Evolutionary conservation across 352 stramenopile genomes (phyloP).

Genomic region (Phytopythium helicoides): DNA sequence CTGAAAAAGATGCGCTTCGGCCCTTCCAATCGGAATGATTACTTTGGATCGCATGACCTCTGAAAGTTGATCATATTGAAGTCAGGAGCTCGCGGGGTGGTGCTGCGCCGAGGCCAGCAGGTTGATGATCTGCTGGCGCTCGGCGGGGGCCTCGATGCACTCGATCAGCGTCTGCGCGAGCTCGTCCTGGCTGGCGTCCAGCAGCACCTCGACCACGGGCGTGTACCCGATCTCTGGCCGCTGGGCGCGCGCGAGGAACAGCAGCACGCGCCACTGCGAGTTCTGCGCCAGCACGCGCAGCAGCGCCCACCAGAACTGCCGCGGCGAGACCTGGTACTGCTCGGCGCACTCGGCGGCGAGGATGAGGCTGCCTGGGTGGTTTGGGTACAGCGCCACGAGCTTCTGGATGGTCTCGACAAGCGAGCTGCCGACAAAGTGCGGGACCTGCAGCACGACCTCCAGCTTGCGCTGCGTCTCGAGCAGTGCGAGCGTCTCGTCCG

Average conservation of each 20-base stretch:
- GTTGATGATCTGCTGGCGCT: slow-evolving; percentile 31
- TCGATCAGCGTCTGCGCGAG: slow-evolving; percentile 32
- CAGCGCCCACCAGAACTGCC: slow-evolving; percentile 56
- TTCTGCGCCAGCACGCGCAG: slow-evolving; percentile 38
- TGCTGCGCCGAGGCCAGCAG: slow-evolving; percentile 18
- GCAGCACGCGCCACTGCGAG: slow-evolving; percentile 46
- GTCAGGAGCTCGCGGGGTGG: background rate
- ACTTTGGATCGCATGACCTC: background rate
- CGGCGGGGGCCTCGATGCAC: slow-evolving; percentile 21
- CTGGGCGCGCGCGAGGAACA: slow-evolving; percentile 27
- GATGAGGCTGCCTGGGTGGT: slow-evolving; percentile 29
- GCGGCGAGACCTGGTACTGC: slow-evolving; percentile 39
- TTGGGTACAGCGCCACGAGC: slow-evolving; percentile 46
- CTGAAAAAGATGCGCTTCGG: slow-evolving; percentile 1
- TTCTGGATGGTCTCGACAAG: slow-evolving; percentile 62
- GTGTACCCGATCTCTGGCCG: slow-evolving; percentile 46
- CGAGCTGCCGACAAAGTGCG: slow-evolving; percentile 45
- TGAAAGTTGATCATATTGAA: slow-evolving; percentile 1
- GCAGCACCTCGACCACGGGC: slow-evolving; percentile 40
- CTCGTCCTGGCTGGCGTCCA: slow-evolving; percentile 41
- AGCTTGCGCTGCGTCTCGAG: slow-evolving; percentile 41
- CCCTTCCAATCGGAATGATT: slow-evolving; percentile 3
- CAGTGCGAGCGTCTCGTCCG: slow-evolving; percentile 41
- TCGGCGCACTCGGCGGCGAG: slow-evolving; percentile 36
- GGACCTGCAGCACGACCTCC: slow-evolving; percentile 29